Evolutionary conservation across 371 early-diverging fungal species (phyloP).

Genomic region (Mortierella sp.): DNA sequence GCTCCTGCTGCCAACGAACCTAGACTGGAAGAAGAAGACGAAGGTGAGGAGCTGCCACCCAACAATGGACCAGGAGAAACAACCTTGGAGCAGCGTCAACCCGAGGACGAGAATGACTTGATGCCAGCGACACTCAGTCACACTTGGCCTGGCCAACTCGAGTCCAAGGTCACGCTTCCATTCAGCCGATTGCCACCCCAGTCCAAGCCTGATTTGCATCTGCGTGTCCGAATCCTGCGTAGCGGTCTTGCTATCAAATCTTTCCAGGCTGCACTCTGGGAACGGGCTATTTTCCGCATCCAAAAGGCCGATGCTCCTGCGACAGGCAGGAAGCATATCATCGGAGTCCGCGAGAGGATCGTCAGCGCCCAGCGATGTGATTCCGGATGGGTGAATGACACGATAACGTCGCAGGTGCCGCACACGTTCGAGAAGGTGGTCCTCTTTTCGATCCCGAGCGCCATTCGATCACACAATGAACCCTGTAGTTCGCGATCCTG

Average conservation of each 20-base stretch:
- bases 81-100: slow-evolving; percentile 4
- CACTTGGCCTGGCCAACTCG: slow-evolving; percentile 49
- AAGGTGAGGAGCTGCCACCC: neutral
- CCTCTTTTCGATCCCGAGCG: slow-evolving; percentile 37
- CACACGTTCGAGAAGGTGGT: slow-evolving; percentile 53
- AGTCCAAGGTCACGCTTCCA: slow-evolving; percentile 32
- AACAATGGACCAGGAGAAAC: slow-evolving; percentile 13
- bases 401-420: slow-evolving; percentile 31
- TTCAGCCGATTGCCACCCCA: slow-evolving; percentile 31
- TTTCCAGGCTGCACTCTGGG: slow-evolving; percentile 47
- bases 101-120: slow-evolving; percentile 23
- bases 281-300: slow-evolving; percentile 43
- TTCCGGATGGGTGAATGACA: slow-evolving; percentile 43
- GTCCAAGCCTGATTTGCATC: slow-evolving; percentile 37
- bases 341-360: slow-evolving; percentile 42
- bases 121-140: slow-evolving; percentile 29
- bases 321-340: slow-evolving; percentile 27
- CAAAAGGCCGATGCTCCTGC: slow-evolving; percentile 29
- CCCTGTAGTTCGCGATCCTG: slow-evolving; percentile 21
- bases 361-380: slow-evolving; percentile 48
- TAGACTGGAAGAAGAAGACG: slow-evolving; percentile 3
- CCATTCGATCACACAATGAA: slow-evolving; percentile 37
- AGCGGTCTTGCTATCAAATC: slow-evolving; percentile 30
- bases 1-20: neutral
- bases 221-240: slow-evolving; percentile 45